A percentile compares a stretch with the other conserved stretches of the same genome.
These are phyloP conservation scores for Calonectria naviculata DNA, from an alignment of 2,329 filamentous ascomycete genomes.

Conservation along the genomic window DNA sequence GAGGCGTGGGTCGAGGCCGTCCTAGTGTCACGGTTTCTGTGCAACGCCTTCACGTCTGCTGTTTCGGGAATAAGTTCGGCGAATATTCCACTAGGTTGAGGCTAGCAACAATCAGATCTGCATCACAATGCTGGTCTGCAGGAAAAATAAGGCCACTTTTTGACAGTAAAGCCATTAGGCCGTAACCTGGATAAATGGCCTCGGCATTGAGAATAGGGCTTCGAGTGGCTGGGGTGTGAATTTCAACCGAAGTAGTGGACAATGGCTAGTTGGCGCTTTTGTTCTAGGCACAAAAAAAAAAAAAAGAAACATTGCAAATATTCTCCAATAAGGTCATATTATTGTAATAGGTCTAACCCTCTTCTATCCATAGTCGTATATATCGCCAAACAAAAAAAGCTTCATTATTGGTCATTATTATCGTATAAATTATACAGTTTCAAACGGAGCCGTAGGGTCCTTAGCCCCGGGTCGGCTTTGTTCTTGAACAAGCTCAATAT, in stretches of 20 bases:
- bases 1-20: no score
- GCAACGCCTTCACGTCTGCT: background rate
- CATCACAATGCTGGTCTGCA: background rate
- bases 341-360: background rate
- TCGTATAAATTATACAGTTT: slow-evolving; percentile 5
- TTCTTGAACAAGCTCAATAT: background rate
- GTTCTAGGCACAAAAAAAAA: background rate
- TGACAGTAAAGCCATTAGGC: no score
- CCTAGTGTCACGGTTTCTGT: background rate
- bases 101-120: background rate
- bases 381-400: background rate
- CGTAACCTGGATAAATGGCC: no score
- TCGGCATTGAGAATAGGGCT: no score
- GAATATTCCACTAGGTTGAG: no score
- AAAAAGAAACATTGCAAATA: background rate
- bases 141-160: no score
- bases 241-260: no score
- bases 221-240: no score
- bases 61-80: background rate
- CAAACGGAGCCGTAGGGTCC: slow-evolving; percentile 5
- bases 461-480: background rate
- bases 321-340: background rate
- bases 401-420: background rate
- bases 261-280: background rate
- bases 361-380: background rate